These are phyloP conservation scores for Parafenestella ontariensis DNA, from an alignment of 2,329 filamentous ascomycete species.

Conservation along the genomic window DNA sequence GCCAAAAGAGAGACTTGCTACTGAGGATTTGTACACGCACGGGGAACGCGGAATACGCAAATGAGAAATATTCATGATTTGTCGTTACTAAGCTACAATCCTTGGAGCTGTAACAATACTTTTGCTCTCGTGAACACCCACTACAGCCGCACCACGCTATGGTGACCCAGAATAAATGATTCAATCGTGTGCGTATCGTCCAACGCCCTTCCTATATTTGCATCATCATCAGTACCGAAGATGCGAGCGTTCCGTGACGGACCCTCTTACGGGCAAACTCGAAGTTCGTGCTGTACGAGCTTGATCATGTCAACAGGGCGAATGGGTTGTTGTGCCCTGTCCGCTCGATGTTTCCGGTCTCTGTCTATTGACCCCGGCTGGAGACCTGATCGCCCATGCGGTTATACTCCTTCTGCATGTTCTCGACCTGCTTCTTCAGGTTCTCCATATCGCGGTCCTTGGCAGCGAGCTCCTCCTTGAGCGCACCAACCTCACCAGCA, in stretches of 20 bases:
- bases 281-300: slow-evolving; percentile 12
- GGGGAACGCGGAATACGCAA: background rate
- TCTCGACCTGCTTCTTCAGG: slow-evolving; percentile 90
- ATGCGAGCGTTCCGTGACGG: background rate
- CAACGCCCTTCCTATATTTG: background rate
- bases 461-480: slow-evolving; percentile 70
- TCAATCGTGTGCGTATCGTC: slow-evolving; percentile 2
- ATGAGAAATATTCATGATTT: background rate
- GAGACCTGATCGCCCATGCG: slow-evolving; percentile 83
- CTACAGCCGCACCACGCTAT: slow-evolving; percentile 7
- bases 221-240: slow-evolving; percentile 2
- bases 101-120: background rate
- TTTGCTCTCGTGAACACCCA: slow-evolving; percentile 2
- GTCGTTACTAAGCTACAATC: background rate
- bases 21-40: background rate
- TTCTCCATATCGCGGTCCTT: slow-evolving; percentile 85
- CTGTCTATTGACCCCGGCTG: slow-evolving; percentile 61
- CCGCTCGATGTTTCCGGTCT: slow-evolving; percentile 12
- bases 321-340: slow-evolving; percentile 7
- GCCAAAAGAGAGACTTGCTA: background rate
- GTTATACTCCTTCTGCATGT: slow-evolving; percentile 84
- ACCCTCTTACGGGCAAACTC: slow-evolving; percentile 12
- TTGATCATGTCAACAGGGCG: slow-evolving; percentile 17
- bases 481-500: slow-evolving; percentile 74
- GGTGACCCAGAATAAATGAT: slow-evolving; percentile 6